Evolutionary conservation across 1,284 basidiomycete genomes (phyloP).

Genomic region (Cryptococcus wingfieldii): DNA sequence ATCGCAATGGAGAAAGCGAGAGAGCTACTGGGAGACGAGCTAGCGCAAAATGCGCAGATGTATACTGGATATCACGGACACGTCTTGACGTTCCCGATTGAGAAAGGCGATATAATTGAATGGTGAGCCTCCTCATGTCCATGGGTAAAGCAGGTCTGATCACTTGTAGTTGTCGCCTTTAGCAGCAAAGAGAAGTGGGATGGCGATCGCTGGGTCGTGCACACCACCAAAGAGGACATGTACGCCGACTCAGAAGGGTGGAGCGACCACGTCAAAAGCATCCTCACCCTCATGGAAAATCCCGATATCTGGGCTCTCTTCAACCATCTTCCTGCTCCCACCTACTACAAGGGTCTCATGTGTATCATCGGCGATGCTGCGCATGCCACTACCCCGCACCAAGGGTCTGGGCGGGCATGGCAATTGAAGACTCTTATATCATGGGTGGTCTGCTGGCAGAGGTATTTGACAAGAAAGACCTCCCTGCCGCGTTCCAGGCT

Average conservation of each 20-base stretch:
- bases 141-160: neutral
- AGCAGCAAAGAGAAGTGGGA: constrained; percentile 4
- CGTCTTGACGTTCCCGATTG: constrained; percentile 19
- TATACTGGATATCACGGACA: constrained; percentile 19
- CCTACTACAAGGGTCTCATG: constrained; percentile 7
- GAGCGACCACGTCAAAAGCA: constrained; percentile 2
- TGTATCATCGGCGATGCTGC: constrained; percentile 19
- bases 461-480: neutral
- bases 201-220: neutral
- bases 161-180: too few species aligned
- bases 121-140: constrained; percentile 14
- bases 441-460: constrained; percentile 10
- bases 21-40: constrained; percentile 11
- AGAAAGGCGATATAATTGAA: constrained; percentile 19
- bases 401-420: constrained; percentile 23
- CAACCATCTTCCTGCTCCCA: constrained; percentile 10
- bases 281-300: constrained; percentile 1
- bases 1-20: constrained; percentile 12
- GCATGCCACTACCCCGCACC: constrained; percentile 21
- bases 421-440: constrained; percentile 19
- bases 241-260: neutral
- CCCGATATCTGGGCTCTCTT: constrained; percentile 19
- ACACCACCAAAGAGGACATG: constrained; percentile 1
- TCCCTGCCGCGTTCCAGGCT: constrained; percentile 7
- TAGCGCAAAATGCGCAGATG: constrained; percentile 13